Conservation (phyloP, 495 filamentous ascomycete genomes). For the Lasiosphaeria hispida region DNA sequence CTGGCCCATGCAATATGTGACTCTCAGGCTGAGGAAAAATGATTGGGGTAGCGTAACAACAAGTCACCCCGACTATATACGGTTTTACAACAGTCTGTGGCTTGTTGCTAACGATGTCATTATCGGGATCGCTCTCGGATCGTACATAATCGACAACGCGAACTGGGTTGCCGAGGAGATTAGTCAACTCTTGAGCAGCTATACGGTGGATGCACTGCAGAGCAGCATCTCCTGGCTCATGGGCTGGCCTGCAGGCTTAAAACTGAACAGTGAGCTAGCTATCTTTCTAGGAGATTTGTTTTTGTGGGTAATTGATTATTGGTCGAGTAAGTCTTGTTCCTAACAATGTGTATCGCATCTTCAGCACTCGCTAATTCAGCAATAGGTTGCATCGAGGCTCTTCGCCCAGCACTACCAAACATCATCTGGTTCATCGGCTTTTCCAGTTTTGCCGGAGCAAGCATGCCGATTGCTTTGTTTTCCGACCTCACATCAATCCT, state of each 20-base stretch:
- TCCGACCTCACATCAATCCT: constrained; percentile 91
- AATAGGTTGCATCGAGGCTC: constrained; percentile 65
- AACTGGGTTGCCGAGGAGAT: constrained; percentile 81
- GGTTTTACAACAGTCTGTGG: constrained; percentile 98
- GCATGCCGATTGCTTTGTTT: constrained; percentile 94
- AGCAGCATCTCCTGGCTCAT: constrained; percentile 93
- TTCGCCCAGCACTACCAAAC: constrained; percentile 76
- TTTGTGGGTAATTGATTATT: constrained; percentile 97
- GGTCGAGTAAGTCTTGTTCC: constrained; percentile 62
- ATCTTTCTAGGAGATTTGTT: constrained; percentile 92
- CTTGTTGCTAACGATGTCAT: constrained; percentile 98
- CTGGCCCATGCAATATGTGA: constrained; percentile 96
- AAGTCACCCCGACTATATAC: constrained; percentile 96
- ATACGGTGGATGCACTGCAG: constrained; percentile 86
- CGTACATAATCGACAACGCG: constrained; percentile 95
- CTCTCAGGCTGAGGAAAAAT: constrained; percentile 78
- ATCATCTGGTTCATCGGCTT: constrained; percentile 93
- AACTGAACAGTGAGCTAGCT: constrained; percentile 93
- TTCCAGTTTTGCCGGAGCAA: constrained; percentile 91
- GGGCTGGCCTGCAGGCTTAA: constrained; percentile 96
- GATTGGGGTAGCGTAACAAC: constrained; percentile 96
- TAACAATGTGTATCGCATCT: constrained; percentile 1
- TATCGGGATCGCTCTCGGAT: constrained; percentile 93
- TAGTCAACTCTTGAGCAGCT: constrained; percentile 69
- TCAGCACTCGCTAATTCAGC: background rate